Base-by-base conservation (phyloP, 1,284 basidiomycete genomes). In the Malassezia dermatis region DNA sequence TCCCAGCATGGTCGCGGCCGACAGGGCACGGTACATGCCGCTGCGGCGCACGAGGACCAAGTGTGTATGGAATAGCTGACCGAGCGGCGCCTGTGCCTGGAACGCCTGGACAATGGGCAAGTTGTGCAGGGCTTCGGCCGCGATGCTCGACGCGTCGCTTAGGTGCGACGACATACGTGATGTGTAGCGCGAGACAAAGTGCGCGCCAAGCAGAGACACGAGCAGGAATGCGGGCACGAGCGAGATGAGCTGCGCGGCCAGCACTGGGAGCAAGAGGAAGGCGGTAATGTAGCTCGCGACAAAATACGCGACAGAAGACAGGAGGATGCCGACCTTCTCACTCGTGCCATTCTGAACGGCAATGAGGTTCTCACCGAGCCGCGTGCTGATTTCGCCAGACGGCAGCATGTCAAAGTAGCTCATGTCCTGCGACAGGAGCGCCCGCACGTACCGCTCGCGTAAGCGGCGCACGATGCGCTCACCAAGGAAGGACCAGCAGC, bases 371-470 rank as follows among this genome's bases (percentile, higher is more conserved):
- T 62, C 63, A 15, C 56, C 58, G 19, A 69, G 62, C 8, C 59
- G 56, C 31, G 65, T 65, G 11, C 59, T 64, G 21, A 67, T 61
- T 31, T 63, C 63, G 15, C 65, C 67, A 4, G 67, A 62, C 34
- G 62, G 45, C 31, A 66, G 59, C 23, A 39, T 57, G 54, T 73
- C 67, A 47, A 67, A 70, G 48, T 63, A 71, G 17, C 65, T 50
- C 62, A 69, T 66, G 56, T 79, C 78, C 52, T 78, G 78, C 7
- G 75, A 69, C 2, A 79, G 66, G 8, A 78, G 73, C 4, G 77
- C 67, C 30, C 68, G 66, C 8, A 78, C 73, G 48, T 78, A 79
- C 31, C 66, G 63, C 58, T 78, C 75, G 41, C 78, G 63, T 59
- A 69, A 48, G 39, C 64, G 63, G 40, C 65, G 63, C 8, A 64